Conservation (phyloP, 2,329 filamentous ascomycete genomes). For the Epichloe glyceriae region DNA sequence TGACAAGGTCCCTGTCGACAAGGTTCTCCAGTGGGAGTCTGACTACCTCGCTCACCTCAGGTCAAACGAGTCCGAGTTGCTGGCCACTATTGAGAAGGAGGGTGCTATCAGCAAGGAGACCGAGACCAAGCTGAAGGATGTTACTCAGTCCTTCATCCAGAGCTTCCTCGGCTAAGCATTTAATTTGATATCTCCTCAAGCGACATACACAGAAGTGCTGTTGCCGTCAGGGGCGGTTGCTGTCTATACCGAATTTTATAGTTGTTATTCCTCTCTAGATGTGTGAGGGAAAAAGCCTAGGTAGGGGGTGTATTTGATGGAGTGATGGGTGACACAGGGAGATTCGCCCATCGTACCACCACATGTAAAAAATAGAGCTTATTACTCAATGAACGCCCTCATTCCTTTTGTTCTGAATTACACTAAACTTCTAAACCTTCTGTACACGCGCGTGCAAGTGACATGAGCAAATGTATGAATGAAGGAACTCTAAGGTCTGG, state of each 20-base stretch:
- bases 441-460: background rate
- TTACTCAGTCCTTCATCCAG: slow-evolving; percentile 77
- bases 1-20: slow-evolving; percentile 75
- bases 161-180: slow-evolving; percentile 56
- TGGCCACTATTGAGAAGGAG: slow-evolving; percentile 87
- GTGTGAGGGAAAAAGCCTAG: slow-evolving; percentile 28
- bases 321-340: slow-evolving; percentile 31
- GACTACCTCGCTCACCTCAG: slow-evolving; percentile 90
- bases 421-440: background rate
- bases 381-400: slow-evolving; percentile 48
- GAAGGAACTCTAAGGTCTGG: background rate
- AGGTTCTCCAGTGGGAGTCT: slow-evolving; percentile 86
- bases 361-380: slow-evolving; percentile 52
- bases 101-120: slow-evolving; percentile 91
- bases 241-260: slow-evolving; percentile 35
- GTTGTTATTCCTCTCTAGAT: slow-evolving; percentile 28
- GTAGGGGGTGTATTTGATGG: slow-evolving; percentile 30
- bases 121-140: slow-evolving; percentile 69
- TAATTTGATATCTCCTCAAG: slow-evolving; percentile 16
- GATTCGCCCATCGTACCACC: slow-evolving; percentile 36
- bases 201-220: slow-evolving; percentile 19
- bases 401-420: slow-evolving; percentile 41
- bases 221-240: slow-evolving; percentile 25
- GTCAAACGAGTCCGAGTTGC: slow-evolving; percentile 75
- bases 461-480: background rate